Percentiles rank a stretch among this genome's conserved stretches.
phyloP scores from a whole-genome alignment of 352 stramenopile genomes.

The Peronospora farinosa region DNA sequence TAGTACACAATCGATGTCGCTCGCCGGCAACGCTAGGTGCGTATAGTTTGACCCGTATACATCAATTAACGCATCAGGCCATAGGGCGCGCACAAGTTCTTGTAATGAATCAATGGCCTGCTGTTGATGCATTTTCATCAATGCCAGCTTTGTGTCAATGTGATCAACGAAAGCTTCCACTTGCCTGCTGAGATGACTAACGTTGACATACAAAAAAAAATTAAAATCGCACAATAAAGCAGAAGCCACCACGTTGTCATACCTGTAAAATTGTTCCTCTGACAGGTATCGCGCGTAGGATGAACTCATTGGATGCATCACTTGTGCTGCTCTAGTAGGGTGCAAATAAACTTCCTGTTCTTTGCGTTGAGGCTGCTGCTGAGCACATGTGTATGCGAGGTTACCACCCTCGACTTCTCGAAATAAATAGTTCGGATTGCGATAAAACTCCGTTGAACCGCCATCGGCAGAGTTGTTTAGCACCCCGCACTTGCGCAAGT shows the following conservation, averaged over 20 bases:
- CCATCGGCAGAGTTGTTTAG: constrained; percentile 9
- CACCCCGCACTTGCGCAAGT: constrained; percentile 12
- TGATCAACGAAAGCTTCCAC: constrained; percentile 47
- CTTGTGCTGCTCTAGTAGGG: constrained; percentile 6
- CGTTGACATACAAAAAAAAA: constrained; percentile 1
- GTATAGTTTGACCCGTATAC: constrained; percentile 96
- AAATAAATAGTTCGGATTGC: constrained; percentile 24
- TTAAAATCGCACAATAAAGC: constrained; percentile 6
- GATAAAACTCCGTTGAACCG: constrained; percentile 11
- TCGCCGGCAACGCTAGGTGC: constrained; percentile 90
- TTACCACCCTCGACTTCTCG: constrained; percentile 8
- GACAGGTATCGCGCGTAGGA: constrained; percentile 19
- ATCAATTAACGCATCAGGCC: constrained; percentile 88
- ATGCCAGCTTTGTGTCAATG: constrained; percentile 40
- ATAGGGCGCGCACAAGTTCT: constrained; percentile 49
- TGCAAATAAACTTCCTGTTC: constrained; percentile 16
- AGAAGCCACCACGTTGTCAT: neutral
- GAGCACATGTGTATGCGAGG: constrained; percentile 4
- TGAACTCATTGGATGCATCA: constrained; percentile 17
- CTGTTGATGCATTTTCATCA: constrained; percentile 39
- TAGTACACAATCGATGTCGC: constrained; percentile 95
- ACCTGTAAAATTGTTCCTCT: constrained; percentile 36
- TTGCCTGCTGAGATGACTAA: constrained; percentile 44
- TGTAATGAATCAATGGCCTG: constrained; percentile 45
- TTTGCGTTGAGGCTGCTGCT: constrained; percentile 12